Evolutionary conservation across 805 yeast genomes (phyloP).

Genomic region (Yamadazyma takamatsuzukensis): DNA sequence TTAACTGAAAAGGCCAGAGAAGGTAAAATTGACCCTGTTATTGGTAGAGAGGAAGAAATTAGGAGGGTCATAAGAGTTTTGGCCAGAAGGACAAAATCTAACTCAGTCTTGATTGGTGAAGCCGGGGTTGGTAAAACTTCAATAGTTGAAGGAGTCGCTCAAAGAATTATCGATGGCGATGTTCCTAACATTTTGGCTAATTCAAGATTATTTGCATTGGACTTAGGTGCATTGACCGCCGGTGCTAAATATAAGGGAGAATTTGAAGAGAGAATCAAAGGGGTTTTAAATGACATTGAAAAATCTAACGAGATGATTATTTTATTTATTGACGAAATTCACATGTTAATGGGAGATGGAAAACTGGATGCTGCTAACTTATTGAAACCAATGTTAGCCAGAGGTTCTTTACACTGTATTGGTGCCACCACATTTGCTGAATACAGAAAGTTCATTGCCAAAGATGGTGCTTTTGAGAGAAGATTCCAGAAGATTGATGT

Average conservation of each 20-base stretch:
- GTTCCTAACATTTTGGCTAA: conserved; percentile 85
- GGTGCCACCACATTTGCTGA: conserved; percentile 98
- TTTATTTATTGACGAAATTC: conserved; percentile 94
- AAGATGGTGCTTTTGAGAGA: conserved; percentile 98
- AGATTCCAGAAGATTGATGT: conserved; percentile 97
- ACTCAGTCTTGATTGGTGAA: conserved; percentile 95
- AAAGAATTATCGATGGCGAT: conserved; percentile 91
- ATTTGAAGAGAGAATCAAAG: conserved; percentile 96
- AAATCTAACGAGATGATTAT: conserved; percentile 82
- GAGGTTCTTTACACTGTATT: conserved; percentile 94
- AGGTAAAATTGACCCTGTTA: conserved; percentile 96
- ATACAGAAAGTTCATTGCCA: conserved; percentile 87
- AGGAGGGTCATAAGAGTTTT: conserved; percentile 91
- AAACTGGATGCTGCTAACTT: conserved; percentile 95
- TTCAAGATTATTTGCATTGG: conserved; percentile 81
- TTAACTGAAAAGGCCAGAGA: conserved; percentile 89
- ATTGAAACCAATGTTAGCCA: conserved; percentile 93
- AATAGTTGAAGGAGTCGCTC: conserved; percentile 98
- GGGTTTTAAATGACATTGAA: conserved; percentile 91
- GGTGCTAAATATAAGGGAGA: conserved; percentile 99
- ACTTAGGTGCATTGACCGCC: conserved; percentile 94
- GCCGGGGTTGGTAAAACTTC: conserved; percentile 99
- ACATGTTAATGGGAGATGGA: conserved; percentile 99
- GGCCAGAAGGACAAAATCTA: conserved; percentile 96
- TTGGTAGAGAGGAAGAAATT: conserved; percentile 98